phyloP scores from a whole-genome alignment of 371 early-diverging fungal species.

The Cokeromyces recurvatus region DNA sequence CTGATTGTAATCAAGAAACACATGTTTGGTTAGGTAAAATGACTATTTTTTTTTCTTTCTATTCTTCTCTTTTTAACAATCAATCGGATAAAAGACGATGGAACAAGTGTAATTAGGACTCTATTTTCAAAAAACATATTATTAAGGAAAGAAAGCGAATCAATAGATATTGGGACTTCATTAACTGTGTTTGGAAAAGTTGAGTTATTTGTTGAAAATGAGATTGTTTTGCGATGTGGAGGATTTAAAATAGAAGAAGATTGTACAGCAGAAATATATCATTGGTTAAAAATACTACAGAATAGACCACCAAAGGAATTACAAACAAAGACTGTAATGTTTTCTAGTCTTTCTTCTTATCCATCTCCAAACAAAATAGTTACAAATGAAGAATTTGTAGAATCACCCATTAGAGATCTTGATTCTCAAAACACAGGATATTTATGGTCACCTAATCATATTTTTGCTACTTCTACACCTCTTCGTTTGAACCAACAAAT shows the following conservation, averaged over 20 bases:
- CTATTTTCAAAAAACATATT: not conserved
- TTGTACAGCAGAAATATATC: constrained; percentile 7
- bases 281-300: constrained; percentile 3
- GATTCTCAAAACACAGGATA: not conserved
- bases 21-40: constrained; percentile 16
- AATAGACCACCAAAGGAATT: constrained; percentile 2
- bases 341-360: constrained; percentile 10
- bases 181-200: constrained; percentile 16
- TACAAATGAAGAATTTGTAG: constrained; percentile 3
- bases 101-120: constrained; percentile 14
- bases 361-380: constrained; percentile 12
- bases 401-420: constrained; percentile 3
- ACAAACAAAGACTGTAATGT: not conserved
- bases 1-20: constrained; percentile 1
- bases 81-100: constrained; percentile 17
- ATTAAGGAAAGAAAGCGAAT: not conserved
- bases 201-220: not conserved
- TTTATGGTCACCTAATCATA: constrained; percentile 17
- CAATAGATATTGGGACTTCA: not conserved
- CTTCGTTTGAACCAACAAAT: not conserved
- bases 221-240: constrained; percentile 4
- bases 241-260: constrained; percentile 9
- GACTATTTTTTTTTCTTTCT: no score
- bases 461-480: constrained; percentile 17
- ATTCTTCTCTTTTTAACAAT: no score